Evolutionary conservation across 2,329 filamentous ascomycete genomes (phyloP).

Genomic region (Lomentospora prolificans): DNA sequence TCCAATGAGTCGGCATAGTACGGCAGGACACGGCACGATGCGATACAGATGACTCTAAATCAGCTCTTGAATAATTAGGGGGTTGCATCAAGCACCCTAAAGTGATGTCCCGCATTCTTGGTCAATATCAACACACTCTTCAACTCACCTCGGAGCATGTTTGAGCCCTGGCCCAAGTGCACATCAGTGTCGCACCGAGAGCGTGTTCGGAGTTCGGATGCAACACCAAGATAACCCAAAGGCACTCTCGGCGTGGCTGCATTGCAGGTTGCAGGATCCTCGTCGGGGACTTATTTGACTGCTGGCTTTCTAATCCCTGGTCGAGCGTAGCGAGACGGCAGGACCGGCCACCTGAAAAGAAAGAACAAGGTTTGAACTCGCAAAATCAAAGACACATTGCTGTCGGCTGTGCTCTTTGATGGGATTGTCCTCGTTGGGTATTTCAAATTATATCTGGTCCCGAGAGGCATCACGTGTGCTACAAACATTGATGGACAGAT

Average conservation of each 20-base stretch:
- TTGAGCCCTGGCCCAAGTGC: background rate
- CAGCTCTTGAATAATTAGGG: background rate
- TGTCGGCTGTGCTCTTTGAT: too few relatives aligned
- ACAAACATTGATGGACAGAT: too few relatives aligned
- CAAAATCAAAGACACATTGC: too few relatives aligned
- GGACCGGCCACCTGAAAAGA: too few relatives aligned
- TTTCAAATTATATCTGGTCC: background rate
- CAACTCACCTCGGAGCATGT: background rate
- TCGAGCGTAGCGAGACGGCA: background rate
- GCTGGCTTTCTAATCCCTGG: background rate
- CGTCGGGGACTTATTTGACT: constrained; percentile 1
- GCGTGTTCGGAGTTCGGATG: constrained; percentile 4
- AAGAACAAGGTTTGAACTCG: too few relatives aligned
- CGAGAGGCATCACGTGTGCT: background rate
- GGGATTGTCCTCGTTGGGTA: too few relatives aligned
- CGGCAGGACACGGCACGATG: background rate
- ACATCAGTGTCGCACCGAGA: background rate
- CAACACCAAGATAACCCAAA: background rate
- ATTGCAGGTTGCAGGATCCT: constrained; percentile 4
- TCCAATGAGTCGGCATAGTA: background rate
- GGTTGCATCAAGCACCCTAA: background rate
- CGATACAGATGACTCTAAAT: background rate
- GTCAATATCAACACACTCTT: background rate
- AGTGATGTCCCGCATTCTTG: background rate
- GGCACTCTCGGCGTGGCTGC: constrained; percentile 4